Percentiles rank a stretch among this genome's conserved stretches.
Evolutionary conservation across 2,329 filamentous ascomycete species (phyloP).

Genomic region (Cladosporium sphaerospermum): DNA sequence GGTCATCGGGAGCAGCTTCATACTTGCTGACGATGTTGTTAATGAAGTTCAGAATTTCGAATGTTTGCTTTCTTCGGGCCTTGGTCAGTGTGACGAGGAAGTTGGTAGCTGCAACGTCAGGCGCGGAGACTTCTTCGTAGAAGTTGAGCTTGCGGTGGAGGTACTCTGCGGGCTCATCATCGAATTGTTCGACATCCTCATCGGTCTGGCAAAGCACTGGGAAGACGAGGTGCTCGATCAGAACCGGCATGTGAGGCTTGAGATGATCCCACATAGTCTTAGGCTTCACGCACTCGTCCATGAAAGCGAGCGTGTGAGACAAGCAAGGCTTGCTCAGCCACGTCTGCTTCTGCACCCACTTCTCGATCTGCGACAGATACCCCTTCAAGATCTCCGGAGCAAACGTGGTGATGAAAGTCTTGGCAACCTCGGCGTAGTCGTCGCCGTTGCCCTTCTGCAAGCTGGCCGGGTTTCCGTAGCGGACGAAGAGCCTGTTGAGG

Average conservation of each 20-base stretch:
- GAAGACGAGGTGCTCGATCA: slow-evolving; percentile 93
- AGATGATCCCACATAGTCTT: slow-evolving; percentile 95
- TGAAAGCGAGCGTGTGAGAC: slow-evolving; percentile 87
- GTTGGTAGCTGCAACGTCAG: slow-evolving; percentile 92
- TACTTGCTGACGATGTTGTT: slow-evolving; percentile 93
- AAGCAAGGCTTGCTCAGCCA: slow-evolving; percentile 94
- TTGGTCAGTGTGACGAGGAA: slow-evolving; percentile 95
- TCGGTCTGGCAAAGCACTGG: slow-evolving; percentile 87
- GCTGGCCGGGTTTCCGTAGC: slow-evolving; percentile 81
- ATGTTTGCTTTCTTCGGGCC: slow-evolving; percentile 89
- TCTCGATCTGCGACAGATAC: slow-evolving; percentile 90
- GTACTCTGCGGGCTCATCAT: slow-evolving; percentile 92
- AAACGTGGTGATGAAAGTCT: slow-evolving; percentile 83
- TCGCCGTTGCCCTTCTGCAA: slow-evolving; percentile 68
- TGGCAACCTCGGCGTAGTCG: slow-evolving; percentile 75
- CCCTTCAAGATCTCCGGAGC: slow-evolving; percentile 94
- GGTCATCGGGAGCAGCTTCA: slow-evolving; percentile 72
- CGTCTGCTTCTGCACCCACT: slow-evolving; percentile 89
- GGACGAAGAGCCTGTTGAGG: slow-evolving; percentile 85
- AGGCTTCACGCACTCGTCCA: slow-evolving; percentile 95
- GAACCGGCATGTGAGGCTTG: slow-evolving; percentile 85
- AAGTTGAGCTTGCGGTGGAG: slow-evolving; percentile 96
- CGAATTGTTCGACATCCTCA: slow-evolving; percentile 89
- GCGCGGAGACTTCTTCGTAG: slow-evolving; percentile 92
- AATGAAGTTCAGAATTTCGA: slow-evolving; percentile 88